phyloP scores from a whole-genome alignment of 2,329 filamentous ascomycete species.

The Penicillium palitans region DNA sequence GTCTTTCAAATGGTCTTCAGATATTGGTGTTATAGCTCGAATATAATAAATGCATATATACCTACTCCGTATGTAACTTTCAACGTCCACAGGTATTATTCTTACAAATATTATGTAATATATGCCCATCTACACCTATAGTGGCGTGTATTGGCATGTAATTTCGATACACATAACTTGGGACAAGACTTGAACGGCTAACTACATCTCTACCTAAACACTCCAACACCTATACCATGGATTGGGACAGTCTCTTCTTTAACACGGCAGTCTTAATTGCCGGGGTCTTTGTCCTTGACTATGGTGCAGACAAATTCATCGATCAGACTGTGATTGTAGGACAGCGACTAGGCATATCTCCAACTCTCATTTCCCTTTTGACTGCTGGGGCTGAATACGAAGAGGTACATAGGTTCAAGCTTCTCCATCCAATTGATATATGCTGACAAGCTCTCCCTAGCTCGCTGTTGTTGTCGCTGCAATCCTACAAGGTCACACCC shows the following conservation, averaged over 20 bases:
- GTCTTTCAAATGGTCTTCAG: too few relatives aligned
- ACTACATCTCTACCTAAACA: too few relatives aligned
- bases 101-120: too few relatives aligned
- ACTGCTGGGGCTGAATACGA: conserved; percentile 59
- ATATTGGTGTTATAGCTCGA: too few relatives aligned
- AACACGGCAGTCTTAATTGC: conserved; percentile 41
- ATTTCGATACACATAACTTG: too few relatives aligned
- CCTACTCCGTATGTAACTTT: too few relatives aligned
- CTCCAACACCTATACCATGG: not conserved
- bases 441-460: conserved; percentile 27
- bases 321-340: conserved; percentile 53
- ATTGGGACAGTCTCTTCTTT: conserved; percentile 37
- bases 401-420: conserved; percentile 42
- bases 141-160: too few relatives aligned
- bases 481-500: conserved; percentile 47
- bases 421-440: not conserved
- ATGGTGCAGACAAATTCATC: conserved; percentile 55
- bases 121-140: too few relatives aligned
- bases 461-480: conserved; percentile 53
- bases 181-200: too few relatives aligned
- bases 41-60: too few relatives aligned
- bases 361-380: conserved; percentile 52
- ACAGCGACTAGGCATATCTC: conserved; percentile 46
- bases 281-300: conserved; percentile 53
- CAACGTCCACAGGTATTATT: too few relatives aligned